phyloP scores from a whole-genome alignment of 2,329 filamentous ascomycete species.

The Aureobasidium sp. region DNA sequence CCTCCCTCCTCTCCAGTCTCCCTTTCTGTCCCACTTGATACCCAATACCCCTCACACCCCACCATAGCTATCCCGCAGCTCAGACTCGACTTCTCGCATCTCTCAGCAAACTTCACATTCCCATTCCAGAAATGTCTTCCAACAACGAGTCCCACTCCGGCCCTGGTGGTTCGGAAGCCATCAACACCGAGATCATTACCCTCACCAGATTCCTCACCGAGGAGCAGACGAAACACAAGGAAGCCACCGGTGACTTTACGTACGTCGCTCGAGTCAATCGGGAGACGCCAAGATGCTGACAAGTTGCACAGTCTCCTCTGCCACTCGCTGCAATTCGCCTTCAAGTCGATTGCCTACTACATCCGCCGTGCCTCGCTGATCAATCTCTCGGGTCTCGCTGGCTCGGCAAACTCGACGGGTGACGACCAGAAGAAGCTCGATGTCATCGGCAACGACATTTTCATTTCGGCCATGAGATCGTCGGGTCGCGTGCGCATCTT shows the following conservation, averaged over 20 bases:
- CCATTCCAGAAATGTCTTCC: constrained; percentile 28
- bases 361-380: constrained; percentile 92
- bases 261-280: background rate
- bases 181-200: constrained; percentile 95
- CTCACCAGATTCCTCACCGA: constrained; percentile 93
- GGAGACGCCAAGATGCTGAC: background rate
- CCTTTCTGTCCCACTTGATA: background rate
- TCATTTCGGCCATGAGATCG: constrained; percentile 89
- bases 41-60: background rate
- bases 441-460: constrained; percentile 96
- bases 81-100: background rate
- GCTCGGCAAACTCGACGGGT: constrained; percentile 88
- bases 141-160: constrained; percentile 33
- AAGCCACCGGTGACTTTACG: constrained; percentile 98
- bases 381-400: constrained; percentile 80
- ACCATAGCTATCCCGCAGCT: background rate
- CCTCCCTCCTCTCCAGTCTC: background rate
- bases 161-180: constrained; percentile 58
- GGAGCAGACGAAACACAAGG: constrained; percentile 85
- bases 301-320: constrained; percentile 64
- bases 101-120: background rate
- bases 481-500: constrained; percentile 84
- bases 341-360: constrained; percentile 99
- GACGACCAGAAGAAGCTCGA: constrained; percentile 99
- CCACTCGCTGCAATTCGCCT: constrained; percentile 97